A percentile compares a stretch with the other conserved stretches of the same genome.
These are phyloP conservation scores for Metschnikowia aberdeeniae DNA, from an alignment of 805 yeast genomes.

Conservation along the genomic window DNA sequence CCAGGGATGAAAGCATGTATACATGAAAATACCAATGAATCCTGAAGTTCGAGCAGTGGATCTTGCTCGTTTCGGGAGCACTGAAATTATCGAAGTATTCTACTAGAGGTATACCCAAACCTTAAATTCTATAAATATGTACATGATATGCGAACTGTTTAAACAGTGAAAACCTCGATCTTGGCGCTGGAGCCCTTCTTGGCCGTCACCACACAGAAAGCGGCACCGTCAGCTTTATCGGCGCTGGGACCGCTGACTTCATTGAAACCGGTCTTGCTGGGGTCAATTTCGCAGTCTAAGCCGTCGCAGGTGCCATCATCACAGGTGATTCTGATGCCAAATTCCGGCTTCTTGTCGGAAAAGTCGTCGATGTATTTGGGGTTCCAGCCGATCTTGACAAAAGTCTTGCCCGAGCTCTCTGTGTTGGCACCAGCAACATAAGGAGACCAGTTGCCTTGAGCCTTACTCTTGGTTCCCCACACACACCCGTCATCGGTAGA, in stretches of 20 bases:
- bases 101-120: background rate
- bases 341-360: constrained; percentile 52
- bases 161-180: background rate
- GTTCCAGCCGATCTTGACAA: constrained; percentile 86
- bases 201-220: constrained; percentile 84
- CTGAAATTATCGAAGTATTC: no score
- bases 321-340: constrained; percentile 73
- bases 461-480: constrained; percentile 71
- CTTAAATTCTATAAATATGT: constrained; percentile 1
- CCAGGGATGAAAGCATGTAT: no score
- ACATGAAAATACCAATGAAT: no score
- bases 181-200: constrained; percentile 53
- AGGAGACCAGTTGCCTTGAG: constrained; percentile 90
- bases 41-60: no score
- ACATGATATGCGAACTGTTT: background rate
- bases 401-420: constrained; percentile 67
- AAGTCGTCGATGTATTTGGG: constrained; percentile 74
- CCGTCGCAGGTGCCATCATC: constrained; percentile 67
- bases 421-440: constrained; percentile 89
- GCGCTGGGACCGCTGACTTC: constrained; percentile 41
- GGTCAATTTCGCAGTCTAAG: constrained; percentile 79
- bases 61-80: no score
- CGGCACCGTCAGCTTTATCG: constrained; percentile 53
- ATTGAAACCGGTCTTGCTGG: constrained; percentile 58
- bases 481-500: constrained; percentile 71